Evolutionary conservation across 179 eudicot species (phyloP).

Genomic region (Corrigiola litoralis): DNA sequence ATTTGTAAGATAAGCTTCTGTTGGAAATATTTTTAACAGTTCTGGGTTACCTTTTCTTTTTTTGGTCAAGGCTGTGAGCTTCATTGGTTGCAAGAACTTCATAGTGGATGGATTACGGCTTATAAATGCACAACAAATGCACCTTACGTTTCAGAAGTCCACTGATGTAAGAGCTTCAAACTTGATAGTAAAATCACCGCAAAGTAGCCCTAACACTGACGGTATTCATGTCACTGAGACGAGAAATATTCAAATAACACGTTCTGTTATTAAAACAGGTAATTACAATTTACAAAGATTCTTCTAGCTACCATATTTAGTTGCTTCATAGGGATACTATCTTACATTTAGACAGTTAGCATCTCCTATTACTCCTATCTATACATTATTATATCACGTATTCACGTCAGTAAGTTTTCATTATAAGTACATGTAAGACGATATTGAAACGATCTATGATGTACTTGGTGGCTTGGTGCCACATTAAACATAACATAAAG

Average conservation of each 20-base stretch:
- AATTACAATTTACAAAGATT: too few species aligned
- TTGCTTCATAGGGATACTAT: too few species aligned
- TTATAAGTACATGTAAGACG: too few species aligned
- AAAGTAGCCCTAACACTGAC: constrained; percentile 74
- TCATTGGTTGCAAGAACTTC: constrained; percentile 26
- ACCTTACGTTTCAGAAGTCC: constrained; percentile 23
- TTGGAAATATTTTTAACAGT: neutral
- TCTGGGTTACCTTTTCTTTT: too few species aligned
- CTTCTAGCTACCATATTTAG: too few species aligned
- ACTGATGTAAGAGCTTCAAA: constrained; percentile 29
- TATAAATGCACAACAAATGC: constrained; percentile 42
- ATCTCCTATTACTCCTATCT: too few species aligned
- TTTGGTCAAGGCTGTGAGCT: constrained; percentile 26
- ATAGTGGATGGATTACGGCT: constrained; percentile 21
- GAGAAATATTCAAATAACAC: constrained; percentile 18
- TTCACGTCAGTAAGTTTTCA: too few species aligned
- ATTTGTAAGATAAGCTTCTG: neutral
- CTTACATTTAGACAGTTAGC: too few species aligned
- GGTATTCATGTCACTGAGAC: constrained; percentile 55
- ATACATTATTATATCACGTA: too few species aligned
- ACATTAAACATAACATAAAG: too few species aligned
- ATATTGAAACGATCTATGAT: too few species aligned
- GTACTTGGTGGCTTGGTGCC: too few species aligned
- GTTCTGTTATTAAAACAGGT: constrained; percentile 61
- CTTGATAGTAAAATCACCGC: constrained; percentile 42